These are phyloP conservation scores for Garcia nutans DNA, from an alignment of 345 rosid species.

Conservation along the genomic window DNA sequence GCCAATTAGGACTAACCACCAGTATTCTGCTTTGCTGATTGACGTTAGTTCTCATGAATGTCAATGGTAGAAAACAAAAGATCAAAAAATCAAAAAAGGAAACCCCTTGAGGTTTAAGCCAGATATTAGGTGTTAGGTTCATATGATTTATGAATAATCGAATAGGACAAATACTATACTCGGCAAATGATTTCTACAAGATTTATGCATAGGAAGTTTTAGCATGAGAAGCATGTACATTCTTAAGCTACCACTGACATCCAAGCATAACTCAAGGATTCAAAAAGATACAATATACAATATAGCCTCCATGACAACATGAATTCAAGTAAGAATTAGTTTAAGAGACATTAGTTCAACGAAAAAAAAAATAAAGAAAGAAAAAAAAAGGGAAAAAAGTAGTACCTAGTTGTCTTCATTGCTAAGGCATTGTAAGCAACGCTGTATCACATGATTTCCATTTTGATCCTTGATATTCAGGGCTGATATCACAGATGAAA, in stretches of 20 bases:
- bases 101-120: background rate
- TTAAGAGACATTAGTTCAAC: background rate
- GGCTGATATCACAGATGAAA: slow-evolving; percentile 42
- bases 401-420: slow-evolving; percentile 54
- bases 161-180: too few relatives aligned
- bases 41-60: background rate
- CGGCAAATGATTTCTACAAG: too few relatives aligned
- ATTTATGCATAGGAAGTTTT: background rate
- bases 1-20: background rate
- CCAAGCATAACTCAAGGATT: background rate
- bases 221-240: background rate
- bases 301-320: background rate
- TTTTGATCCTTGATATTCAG: slow-evolving; percentile 57
- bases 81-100: background rate
- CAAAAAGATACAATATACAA: background rate
- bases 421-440: slow-evolving; percentile 60
- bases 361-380: background rate
- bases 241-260: background rate
- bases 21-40: background rate
- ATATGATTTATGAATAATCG: too few relatives aligned
- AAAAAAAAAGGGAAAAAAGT: background rate
- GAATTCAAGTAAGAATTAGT: background rate
- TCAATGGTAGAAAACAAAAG: background rate
- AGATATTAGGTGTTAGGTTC: background rate
- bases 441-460: slow-evolving; percentile 77